Base-by-base conservation (phyloP, 2,329 filamentous ascomycete species). In the Didymosphaeria variabile region DNA sequence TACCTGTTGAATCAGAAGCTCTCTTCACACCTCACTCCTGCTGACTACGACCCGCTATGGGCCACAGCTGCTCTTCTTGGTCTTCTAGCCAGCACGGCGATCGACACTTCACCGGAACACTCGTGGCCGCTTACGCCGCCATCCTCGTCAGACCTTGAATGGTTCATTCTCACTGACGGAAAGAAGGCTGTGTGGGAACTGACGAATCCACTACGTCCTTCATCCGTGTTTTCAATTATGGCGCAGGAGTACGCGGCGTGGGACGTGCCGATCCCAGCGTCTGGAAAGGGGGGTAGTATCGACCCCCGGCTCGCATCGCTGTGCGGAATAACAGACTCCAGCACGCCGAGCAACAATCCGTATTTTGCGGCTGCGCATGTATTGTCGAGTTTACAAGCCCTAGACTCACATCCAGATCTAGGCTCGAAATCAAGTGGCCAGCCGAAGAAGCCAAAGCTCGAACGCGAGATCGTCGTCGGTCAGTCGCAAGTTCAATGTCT, bases 161-260 rank as follows among this genome's bases (percentile, higher is more conserved):
- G 86, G 87, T 67, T 88, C 4, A 82, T 77, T 51, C 80, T 88
- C 73, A 81, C 78, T 60, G 79, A 83, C 13, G 84, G 84, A 0
- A 88, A 88, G 72, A 80, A 77, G 57, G 78, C 79, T 5, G 75
- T 88, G 1, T 86, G 82, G 80, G 67, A 77, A 2, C 68, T 86
- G 0, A 74, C 82, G 2, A 77, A 87, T 52, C 82, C 84, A 0
- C 56, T 79, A 8, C 77, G 82, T 10, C 64, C 75, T 34, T 50
- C 0, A 80, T 82, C 29, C 84, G 83, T 57, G 57, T 82, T 5
- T 85, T 86, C 62, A 13, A 15, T 2, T 61, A 68, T 79, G 23
- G 60, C 60, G 9, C 63, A 66, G 52, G 66, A 68, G n/a, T 69
- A 66, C 42, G 64, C 55, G 40, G 26, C 32, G 34, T 23, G 34